phyloP scores from a whole-genome alignment of 495 filamentous ascomycete species.

The Tirmania nivea region DNA sequence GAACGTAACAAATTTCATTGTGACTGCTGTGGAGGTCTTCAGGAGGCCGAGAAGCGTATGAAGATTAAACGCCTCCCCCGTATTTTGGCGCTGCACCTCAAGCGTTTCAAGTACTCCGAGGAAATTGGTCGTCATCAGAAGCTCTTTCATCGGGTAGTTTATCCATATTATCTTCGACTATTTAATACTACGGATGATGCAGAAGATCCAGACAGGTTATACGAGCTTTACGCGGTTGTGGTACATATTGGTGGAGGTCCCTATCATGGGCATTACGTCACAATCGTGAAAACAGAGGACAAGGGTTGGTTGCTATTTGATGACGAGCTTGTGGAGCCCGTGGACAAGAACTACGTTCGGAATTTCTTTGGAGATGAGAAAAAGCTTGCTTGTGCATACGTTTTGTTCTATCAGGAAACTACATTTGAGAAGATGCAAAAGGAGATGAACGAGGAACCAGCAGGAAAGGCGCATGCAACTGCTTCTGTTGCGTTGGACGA shows the following conservation, averaged over 20 bases:
- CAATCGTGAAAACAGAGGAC: slow-evolving; percentile 93
- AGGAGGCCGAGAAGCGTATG: slow-evolving; percentile 98
- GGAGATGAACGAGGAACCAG: slow-evolving; percentile 23
- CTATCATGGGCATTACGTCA: slow-evolving; percentile 93
- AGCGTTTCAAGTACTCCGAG: slow-evolving; percentile 95
- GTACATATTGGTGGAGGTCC: slow-evolving; percentile 97
- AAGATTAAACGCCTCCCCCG: slow-evolving; percentile 90
- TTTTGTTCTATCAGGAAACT: slow-evolving; percentile 94
- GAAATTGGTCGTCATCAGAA: slow-evolving; percentile 85
- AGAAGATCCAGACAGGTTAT: slow-evolving; percentile 80
- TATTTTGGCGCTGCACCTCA: slow-evolving; percentile 78
- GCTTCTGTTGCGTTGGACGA: too few species aligned
- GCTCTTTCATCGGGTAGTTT: slow-evolving; percentile 89
- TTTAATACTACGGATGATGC: slow-evolving; percentile 98
- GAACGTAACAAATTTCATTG: slow-evolving; percentile 98
- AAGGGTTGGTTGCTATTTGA: slow-evolving; percentile 91
- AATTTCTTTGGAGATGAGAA: slow-evolving; percentile 94
- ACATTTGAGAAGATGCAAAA: slow-evolving; percentile 68
- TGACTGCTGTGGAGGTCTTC: slow-evolving; percentile 85
- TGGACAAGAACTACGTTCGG: slow-evolving; percentile 86
- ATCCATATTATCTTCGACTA: slow-evolving; percentile 83
- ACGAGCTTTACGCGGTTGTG: slow-evolving; percentile 95
- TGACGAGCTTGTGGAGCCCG: slow-evolving; percentile 94
- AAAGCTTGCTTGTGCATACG: slow-evolving; percentile 81
- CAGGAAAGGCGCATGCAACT: too few species aligned